phyloP scores from a whole-genome alignment of 1,284 basidiomycete genomes.

The Porodaedalea pini region DNA sequence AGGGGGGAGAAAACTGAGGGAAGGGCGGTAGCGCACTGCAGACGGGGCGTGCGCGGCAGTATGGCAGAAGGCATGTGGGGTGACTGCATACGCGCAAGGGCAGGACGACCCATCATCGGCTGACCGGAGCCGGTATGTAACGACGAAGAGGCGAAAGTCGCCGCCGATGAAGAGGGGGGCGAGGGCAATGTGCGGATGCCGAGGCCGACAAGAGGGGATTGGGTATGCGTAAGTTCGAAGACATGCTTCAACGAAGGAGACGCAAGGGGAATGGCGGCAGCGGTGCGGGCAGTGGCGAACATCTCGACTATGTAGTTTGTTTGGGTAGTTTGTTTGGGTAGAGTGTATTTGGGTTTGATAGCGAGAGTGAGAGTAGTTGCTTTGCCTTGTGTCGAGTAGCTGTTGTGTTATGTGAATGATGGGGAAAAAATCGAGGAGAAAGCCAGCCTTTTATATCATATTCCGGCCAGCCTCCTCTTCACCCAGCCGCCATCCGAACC shows the following conservation, averaged over 20 bases:
- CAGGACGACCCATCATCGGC: background rate
- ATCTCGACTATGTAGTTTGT: background rate
- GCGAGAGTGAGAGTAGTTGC: background rate
- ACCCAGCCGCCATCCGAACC: conserved; percentile 1
- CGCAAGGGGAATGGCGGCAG: background rate
- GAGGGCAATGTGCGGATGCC: background rate
- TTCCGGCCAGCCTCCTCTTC: background rate
- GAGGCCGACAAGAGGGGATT: background rate
- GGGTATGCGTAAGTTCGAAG: background rate
- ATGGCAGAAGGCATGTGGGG: background rate
- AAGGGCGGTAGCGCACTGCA: background rate
- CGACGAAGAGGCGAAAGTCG: background rate
- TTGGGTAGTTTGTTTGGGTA: background rate
- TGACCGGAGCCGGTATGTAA: background rate
- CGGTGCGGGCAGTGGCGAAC: conserved; percentile 6
- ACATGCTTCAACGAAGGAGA: conserved; percentile 3
- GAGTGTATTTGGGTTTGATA: background rate
- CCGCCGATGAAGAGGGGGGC: background rate
- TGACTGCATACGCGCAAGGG: background rate
- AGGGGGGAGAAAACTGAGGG: background rate
- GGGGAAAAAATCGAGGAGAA: background rate
- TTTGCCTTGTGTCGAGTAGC: background rate
- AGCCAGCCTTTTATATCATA: background rate
- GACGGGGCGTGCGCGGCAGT: background rate
- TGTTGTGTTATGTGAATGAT: background rate